Base-by-base conservation (phyloP, 495 filamentous ascomycete genomes). In the Chaetomidium leptoderma region DNA sequence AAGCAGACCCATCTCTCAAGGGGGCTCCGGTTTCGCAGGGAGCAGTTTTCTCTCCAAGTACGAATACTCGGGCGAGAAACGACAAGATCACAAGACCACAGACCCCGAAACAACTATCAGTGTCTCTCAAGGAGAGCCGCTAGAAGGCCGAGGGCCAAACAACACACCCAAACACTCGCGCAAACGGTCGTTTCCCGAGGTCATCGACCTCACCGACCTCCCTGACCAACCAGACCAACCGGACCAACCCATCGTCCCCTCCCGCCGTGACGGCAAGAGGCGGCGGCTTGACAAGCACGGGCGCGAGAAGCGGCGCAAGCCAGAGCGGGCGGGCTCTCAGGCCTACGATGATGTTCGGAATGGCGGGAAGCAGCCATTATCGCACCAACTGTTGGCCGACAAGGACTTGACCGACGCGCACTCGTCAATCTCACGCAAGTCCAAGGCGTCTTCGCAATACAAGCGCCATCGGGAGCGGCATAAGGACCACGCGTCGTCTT, bases 191-290 rank as follows among this genome's bases (percentile, higher is more conserved):
- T 10, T 4, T n/a, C 23, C 39, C 5, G 51, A 44, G 26, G 27
- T 53, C 17, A 43, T 53, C 29, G 51, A 53, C 37, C 51, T 53
- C 37, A 53, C 51, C 2, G 50, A 19, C 3, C 0, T 16, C 9
- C 36, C 37, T 4, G 50, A 42, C 4, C 9, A 42, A 3, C 23
- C 43, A 4, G 6, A 26, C 24, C n/a, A n/a, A n/a, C n/a, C n/a
- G n/a, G n/a, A n/a, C n/a, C n/a, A 29, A 16, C 43, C 43, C 6
- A 16, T 16, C 4, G 35, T 16, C 16, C 23, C 35, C 3, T 30
- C 50, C 6, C 23, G 23, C 6, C 35, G 11, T 3, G 17, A 53
- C 13, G n/a, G 37, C 10, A 53, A 43, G 27, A 43, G 51, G 17
- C 37, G 29, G 2, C 5, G 6, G 3, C 52, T 54, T 9, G 52